Base-by-base conservation (phyloP, 2,329 filamentous ascomycete genomes). In the Lachnellula willkommii region DNA sequence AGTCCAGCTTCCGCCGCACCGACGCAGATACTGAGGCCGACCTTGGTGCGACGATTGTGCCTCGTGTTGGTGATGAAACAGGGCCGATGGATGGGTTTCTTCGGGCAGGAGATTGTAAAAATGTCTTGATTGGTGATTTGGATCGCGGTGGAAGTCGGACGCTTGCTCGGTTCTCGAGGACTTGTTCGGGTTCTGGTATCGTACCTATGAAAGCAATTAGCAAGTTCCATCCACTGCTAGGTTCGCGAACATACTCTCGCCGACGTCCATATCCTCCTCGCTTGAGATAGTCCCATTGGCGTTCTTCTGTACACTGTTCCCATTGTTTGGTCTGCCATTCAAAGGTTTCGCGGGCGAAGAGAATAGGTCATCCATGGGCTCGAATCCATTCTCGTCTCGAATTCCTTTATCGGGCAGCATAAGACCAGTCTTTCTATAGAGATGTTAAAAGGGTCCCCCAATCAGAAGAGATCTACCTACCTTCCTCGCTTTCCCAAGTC, bases 341-440 rank as follows among this genome's bases (percentile, higher is more conserved):
- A 11, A n/a, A 3, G 64, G 74, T 66, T 85, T 88, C 62, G 83
- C 81, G 14, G 92, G 91, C 20, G 92, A 96, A 8, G 92, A 96
- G 72, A 96, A 96, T 62, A 97, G 83, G 63, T 84, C 83, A 37
- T 93, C 89, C 56, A 96, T 81, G 37, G 89, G 87, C 70, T 96
- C 90, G 77, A 99, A 85, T 71, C 93, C 94, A 78, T 96, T 79
- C 70, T 95, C 91, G 73, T 97, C 93, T 74, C 90, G 88, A 58
- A 85, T 77, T 52, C 90, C 90, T 54, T 78, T 84, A 67, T 96
- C 90, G 66, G 84, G 83, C 35, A 97, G 73, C 1, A 84, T 88
- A 26, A 95, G 81, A 46, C 94, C 94, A 1, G 94, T 99, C 80
- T 95, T 95, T 65, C 93, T 96, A 64, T 50, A 51, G 7, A 20